Evolutionary conservation across 2,329 filamentous ascomycete species (phyloP).

Genomic region (Penicillium janthinellum): DNA sequence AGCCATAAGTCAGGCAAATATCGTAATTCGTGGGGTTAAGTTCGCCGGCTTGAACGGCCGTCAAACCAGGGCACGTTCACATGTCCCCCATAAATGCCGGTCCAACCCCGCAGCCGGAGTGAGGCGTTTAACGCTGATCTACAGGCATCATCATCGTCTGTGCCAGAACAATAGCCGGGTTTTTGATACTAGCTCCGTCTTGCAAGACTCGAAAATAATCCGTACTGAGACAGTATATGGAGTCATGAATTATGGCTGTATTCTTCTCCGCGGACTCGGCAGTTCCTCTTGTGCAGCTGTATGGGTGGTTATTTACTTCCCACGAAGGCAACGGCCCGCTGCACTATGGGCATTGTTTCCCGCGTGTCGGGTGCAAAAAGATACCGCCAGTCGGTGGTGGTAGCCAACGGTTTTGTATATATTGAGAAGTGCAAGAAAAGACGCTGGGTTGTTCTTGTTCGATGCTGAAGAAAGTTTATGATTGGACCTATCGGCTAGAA

Average conservation of each 20-base stretch:
- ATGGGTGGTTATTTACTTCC: not conserved
- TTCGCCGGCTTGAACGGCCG: not conserved
- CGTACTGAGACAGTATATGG: not conserved
- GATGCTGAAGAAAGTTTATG: not conserved
- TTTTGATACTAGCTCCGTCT: not conserved
- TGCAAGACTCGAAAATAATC: not conserved
- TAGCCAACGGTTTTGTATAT: conserved; percentile 13
- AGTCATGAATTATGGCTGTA: not conserved
- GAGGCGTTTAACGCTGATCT: conserved; percentile 12
- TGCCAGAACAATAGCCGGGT: conserved; percentile 5
- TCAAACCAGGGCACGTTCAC: conserved; percentile 2
- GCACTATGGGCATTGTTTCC: conserved; percentile 1
- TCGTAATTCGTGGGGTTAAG: not conserved
- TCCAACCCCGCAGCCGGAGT: conserved; percentile 12
- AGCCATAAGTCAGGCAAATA: not conserved
- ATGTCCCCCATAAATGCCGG: not conserved
- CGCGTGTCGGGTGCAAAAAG: not conserved
- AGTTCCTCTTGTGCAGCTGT: not conserved
- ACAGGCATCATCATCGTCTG: conserved; percentile 15
- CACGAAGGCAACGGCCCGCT: conserved; percentile 2
- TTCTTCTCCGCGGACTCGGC: not conserved
- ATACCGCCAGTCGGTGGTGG: not conserved
- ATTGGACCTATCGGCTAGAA: not conserved
- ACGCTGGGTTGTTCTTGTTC: not conserved
- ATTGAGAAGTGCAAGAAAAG: not conserved